phyloP scores from a whole-genome alignment of 495 filamentous ascomycete genomes.

The Elasticomyces elasticus region DNA sequence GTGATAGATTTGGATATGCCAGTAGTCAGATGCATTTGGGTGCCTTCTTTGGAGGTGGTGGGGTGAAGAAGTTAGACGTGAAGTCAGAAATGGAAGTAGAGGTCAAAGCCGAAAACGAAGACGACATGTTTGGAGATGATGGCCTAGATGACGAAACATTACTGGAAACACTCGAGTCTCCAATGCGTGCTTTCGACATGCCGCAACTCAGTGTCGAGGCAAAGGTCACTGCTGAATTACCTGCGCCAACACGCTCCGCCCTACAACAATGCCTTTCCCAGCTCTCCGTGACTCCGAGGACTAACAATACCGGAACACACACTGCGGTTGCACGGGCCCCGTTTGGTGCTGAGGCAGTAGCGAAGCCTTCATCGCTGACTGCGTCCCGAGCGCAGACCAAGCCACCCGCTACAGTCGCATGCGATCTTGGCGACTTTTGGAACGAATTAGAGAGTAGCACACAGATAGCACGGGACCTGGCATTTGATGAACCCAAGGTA shows the following conservation, averaged over 20 bases:
- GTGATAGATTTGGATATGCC: conserved; percentile 17
- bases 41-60: conserved; percentile 12
- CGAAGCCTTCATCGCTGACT: neutral
- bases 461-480: conserved; percentile 30
- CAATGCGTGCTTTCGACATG: too few relatives aligned
- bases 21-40: conserved; percentile 21
- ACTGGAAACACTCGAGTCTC: conserved; percentile 5
- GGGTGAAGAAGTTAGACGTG: neutral
- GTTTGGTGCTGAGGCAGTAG: too few relatives aligned
- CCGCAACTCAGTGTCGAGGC: too few relatives aligned
- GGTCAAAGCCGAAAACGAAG: neutral
- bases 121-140: conserved; percentile 14
- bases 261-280: too few relatives aligned
- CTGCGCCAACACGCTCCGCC: too few relatives aligned
- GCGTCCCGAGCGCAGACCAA: too few relatives aligned
- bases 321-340: too few relatives aligned
- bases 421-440: conserved; percentile 19
- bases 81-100: neutral
- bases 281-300: too few relatives aligned
- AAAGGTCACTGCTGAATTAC: too few relatives aligned
- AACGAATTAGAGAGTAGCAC: conserved; percentile 29
- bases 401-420: neutral
- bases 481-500: neutral
- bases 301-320: too few relatives aligned
- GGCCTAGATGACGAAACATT: conserved; percentile 18